Base-by-base conservation (phyloP, 306 rosid species). In the Nissolia schottii region DNA sequence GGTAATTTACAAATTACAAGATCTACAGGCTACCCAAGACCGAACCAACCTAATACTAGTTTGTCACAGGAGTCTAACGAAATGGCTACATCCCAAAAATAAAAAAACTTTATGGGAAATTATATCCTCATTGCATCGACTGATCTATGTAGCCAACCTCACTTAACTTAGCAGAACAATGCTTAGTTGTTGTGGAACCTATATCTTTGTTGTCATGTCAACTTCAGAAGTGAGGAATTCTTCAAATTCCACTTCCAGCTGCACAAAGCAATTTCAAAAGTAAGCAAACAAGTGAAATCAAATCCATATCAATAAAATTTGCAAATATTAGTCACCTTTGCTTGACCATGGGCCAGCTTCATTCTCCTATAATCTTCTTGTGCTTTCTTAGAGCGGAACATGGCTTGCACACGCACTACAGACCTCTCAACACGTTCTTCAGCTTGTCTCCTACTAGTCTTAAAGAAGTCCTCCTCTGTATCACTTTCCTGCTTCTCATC, bases 321-420 rank as follows among this genome's bases (percentile, higher is more conserved):
- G 72, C 23, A 59, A 50, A 20, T 45, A 58, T 46, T 59, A 71
- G 77, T 66, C 76, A 95, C 99, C 89, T 43, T 79, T 53, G 88
- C 96, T 85, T 84, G 85, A 77, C 20, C 11, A 76, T 81, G 91
- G 34, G 92, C 58, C 67, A 95, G 40, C 82, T 89, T 95, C 97
- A 95, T 89, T 80, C 90, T 85, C 23, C 87, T 85, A 77, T 95
- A 95, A 34, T 95, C 96, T 79, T 88, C 80, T 73, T 91, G 99
- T 35, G 97, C 99, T 87, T 91, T 84, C 83, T 86, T 91, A 0
- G 99, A 95, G 51, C 96, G 96, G 80, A 95, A 91, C 99, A 95
- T 77, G 60, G 92, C 80, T 79, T 95, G 96, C 22, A 95, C 99
- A 1, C 92, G 85, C 37, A 85, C 72, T 1, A 95, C 92, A 38